A percentile compares a stretch with the other conserved stretches of the same genome.
phyloP scores from a whole-genome alignment of 2,329 filamentous ascomycete species.

The Fonsecaea pugnacius region DNA sequence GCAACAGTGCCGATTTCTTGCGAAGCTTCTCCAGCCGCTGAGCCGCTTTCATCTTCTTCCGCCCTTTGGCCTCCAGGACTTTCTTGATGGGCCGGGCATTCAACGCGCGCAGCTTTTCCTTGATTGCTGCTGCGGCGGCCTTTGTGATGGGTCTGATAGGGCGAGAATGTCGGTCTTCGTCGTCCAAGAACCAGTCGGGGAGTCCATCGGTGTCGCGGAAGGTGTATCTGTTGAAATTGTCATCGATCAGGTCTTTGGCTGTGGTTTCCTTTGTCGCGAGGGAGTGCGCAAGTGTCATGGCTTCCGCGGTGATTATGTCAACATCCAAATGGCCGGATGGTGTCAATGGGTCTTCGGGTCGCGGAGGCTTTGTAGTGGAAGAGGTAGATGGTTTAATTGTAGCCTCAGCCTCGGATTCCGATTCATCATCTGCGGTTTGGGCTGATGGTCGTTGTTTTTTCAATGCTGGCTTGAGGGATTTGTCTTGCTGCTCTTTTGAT shows the following conservation, averaged over 20 bases:
- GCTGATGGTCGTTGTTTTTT: conserved; percentile 31
- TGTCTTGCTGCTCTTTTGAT: conserved; percentile 38
- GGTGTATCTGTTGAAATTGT: conserved; percentile 89
- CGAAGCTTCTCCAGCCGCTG: conserved; percentile 90
- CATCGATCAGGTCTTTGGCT: conserved; percentile 79
- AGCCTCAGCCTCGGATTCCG: conserved; percentile 44
- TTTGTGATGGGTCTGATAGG: conserved; percentile 87
- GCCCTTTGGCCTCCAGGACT: conserved; percentile 90
- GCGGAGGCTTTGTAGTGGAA: conserved; percentile 5
- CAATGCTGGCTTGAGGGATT: conserved; percentile 38
- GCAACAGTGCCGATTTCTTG: conserved; percentile 92
- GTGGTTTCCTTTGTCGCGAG: conserved; percentile 85
- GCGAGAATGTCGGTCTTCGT: conserved; percentile 82
- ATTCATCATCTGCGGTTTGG: conserved; percentile 33
- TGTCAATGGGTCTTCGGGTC: conserved; percentile 45
- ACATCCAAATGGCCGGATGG: conserved; percentile 68
- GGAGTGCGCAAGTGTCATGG: conserved; percentile 94
- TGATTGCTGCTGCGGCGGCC: conserved; percentile 86
- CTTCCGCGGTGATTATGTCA: conserved; percentile 98
- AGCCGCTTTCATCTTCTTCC: conserved; percentile 96
- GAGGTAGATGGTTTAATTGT: conserved; percentile 28
- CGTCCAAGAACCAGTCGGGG: conserved; percentile 97
- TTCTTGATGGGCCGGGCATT: conserved; percentile 99
- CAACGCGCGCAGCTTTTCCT: conserved; percentile 87
- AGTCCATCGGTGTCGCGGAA: conserved; percentile 90